Evolutionary conservation across 2,329 filamentous ascomycete species (phyloP).

Genomic region (Graphiopsis chlorocephala): DNA sequence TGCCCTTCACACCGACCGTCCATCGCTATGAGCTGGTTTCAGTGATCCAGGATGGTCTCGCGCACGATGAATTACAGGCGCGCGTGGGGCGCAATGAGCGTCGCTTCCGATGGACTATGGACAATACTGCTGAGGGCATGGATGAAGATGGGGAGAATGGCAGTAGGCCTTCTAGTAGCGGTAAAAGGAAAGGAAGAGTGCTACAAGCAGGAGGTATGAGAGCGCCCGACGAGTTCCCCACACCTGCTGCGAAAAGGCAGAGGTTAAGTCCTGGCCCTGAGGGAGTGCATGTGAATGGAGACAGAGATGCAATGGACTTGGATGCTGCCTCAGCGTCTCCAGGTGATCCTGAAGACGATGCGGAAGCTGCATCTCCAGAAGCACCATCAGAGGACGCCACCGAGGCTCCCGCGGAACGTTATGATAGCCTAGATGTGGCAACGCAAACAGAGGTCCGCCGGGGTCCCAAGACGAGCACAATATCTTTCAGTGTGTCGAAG

Average conservation of each 20-base stretch:
- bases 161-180: slow-evolving; percentile 21
- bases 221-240: slow-evolving; percentile 32
- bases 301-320: slow-evolving; percentile 45
- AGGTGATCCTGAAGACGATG: slow-evolving; percentile 28
- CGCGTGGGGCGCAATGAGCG: slow-evolving; percentile 25
- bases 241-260: slow-evolving; percentile 33
- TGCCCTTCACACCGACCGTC: slow-evolving; percentile 61
- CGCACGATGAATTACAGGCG: slow-evolving; percentile 41
- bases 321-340: slow-evolving; percentile 31
- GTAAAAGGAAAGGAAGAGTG: slow-evolving; percentile 21
- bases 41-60: slow-evolving; percentile 62
- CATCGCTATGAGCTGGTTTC: slow-evolving; percentile 58
- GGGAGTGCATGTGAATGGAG: slow-evolving; percentile 40
- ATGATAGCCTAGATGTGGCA: slow-evolving; percentile 33
- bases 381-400: slow-evolving; percentile 27
- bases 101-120: slow-evolving; percentile 27
- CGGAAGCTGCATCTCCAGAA: slow-evolving; percentile 27
- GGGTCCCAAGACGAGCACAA: slow-evolving; percentile 33
- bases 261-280: slow-evolving; percentile 33
- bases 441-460: slow-evolving; percentile 36
- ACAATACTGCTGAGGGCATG: slow-evolving; percentile 17
- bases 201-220: slow-evolving; percentile 18
- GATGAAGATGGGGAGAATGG: slow-evolving; percentile 20
- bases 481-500: slow-evolving; percentile 34
- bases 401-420: slow-evolving; percentile 28